A percentile compares a stretch with the other conserved stretches of the same genome.
These are phyloP conservation scores for Fusarium pseudograminearum DNA, from an alignment of 2,329 filamentous ascomycete genomes.

Conservation along the genomic window DNA sequence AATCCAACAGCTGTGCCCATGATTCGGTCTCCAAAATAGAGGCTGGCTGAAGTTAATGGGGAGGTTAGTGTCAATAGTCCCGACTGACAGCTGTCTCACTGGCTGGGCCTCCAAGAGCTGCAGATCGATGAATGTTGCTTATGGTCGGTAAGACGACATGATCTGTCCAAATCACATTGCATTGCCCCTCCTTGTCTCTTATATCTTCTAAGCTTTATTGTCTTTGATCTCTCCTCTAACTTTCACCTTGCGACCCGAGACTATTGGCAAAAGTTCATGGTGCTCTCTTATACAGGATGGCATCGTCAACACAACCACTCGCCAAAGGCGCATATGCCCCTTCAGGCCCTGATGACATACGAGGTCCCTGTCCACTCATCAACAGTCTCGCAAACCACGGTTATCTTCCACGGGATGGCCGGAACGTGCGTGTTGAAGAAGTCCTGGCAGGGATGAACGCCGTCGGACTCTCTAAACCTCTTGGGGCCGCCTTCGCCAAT, in stretches of 20 bases:
- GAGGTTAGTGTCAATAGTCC: constrained; percentile 16
- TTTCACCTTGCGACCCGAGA: neutral
- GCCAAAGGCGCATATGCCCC: constrained; percentile 35
- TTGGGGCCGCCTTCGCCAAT: constrained; percentile 39
- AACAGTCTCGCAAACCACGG: constrained; percentile 46
- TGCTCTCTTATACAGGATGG: constrained; percentile 13
- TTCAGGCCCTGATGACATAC: constrained; percentile 35
- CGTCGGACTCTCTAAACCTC: constrained; percentile 38
- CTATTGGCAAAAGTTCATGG: neutral
- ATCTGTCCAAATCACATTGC: neutral
- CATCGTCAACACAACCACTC: constrained; percentile 20
- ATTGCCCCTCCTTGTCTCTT: neutral
- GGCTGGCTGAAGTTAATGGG: constrained; percentile 13
- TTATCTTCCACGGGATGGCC: constrained; percentile 42
- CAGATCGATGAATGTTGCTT: neutral
- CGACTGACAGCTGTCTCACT: constrained; percentile 1
- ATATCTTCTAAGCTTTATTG: neutral
- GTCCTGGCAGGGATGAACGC: constrained; percentile 32
- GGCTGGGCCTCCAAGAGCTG: constrained; percentile 1
- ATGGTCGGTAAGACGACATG: neutral
- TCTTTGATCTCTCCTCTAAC: neutral
- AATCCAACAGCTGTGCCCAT: neutral
- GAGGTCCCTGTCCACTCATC: constrained; percentile 43
- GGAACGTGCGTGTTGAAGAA: constrained; percentile 34
- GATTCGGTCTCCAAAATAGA: neutral